Evolutionary conservation across 163 green algal species (phyloP), one percentile per base, ranked within the genome.

Genomic region (Chlorella variabilis): DNA sequence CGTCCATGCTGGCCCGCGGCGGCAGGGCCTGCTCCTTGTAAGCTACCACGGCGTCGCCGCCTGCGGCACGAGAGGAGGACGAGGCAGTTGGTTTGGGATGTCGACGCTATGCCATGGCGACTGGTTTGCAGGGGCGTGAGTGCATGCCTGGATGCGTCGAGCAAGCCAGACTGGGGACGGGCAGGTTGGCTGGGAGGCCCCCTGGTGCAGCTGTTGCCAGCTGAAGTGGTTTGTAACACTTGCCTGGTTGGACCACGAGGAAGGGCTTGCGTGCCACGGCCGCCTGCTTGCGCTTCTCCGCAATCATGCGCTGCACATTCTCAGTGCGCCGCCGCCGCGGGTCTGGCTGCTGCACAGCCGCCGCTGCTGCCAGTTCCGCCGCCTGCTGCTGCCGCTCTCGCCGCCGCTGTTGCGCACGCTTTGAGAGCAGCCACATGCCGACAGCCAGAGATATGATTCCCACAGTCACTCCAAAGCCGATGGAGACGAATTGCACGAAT

Each of bases 231-330:
- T n/a, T n/a, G n/a, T n/a, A n/a, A n/a, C n/a, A n/a, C 38, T 58
- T 36, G 61, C 73, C 73, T 33, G 75, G 75, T 5, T 73, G 75
- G 21, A 81, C 59, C 1, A 81, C 75, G 1, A 81, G 75, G 41
- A 65, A 71, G 31, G 75, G 75, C 59, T 81, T 71, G 59, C 75
- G 59, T 4, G 75, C 58, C 9, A 49, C 75, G 0, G n/a, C 29
- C 1, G 75, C 59, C 0, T 17, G 17, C 41, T 45, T 48, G 18
- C 59, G 75, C 59, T 81, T 81, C 29, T 81, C 75, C 2, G 38
- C 58, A 45, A 81, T 71, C 75, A 81, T 81, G 13, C 59, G 75
- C n/a, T 81, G 75, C 75, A 71, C 59, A 13, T 31, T 42, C 39
- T 69, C 36, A 8, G 33, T 65, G 29, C 63, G 59, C 41, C 25